phyloP scores from a whole-genome alignment of 768 basidiomycete species.

The Naganishia kalamii region DNA sequence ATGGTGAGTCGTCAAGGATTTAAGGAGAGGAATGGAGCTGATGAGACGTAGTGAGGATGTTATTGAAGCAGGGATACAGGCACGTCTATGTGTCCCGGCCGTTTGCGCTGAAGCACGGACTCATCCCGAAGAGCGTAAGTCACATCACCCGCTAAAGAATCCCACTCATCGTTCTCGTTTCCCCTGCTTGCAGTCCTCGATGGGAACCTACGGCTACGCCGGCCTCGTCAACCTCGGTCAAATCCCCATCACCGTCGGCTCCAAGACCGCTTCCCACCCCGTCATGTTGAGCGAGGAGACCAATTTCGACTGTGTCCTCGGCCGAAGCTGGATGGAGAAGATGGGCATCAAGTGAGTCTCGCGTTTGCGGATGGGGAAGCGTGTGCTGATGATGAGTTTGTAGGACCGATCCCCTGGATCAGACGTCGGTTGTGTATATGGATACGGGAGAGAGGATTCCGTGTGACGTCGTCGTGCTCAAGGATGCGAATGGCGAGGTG shows the following conservation, averaged over 20 bases:
- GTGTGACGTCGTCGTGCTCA: conserved; percentile 80
- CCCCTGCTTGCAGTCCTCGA: conserved; percentile 52
- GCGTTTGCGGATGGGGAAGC: too few relatives aligned
- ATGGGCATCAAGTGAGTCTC: conserved; percentile 59
- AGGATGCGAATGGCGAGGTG: conserved; percentile 83
- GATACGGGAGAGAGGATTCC: conserved; percentile 88
- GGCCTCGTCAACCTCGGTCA: conserved; percentile 65
- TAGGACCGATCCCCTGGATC: conserved; percentile 69
- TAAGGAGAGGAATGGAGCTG: not conserved
- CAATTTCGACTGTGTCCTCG: conserved; percentile 91
- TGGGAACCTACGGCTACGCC: conserved; percentile 88
- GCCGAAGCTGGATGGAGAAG: conserved; percentile 62
- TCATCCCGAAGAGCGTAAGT: conserved; percentile 68
- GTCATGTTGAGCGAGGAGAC: conserved; percentile 91
- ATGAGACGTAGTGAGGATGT: conserved; percentile 68
- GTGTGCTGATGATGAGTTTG: not conserved
- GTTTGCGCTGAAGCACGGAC: conserved; percentile 79
- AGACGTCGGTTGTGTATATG: conserved; percentile 81
- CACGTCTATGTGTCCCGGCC: conserved; percentile 93
- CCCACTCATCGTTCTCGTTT: not conserved
- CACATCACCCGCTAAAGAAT: not conserved
- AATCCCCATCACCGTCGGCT: conserved; percentile 70
- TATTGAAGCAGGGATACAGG: conserved; percentile 82
- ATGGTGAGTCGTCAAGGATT: conserved; percentile 54
- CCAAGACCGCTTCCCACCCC: conserved; percentile 46